Evolutionary conservation across 805 yeast species (phyloP), one percentile per base, ranked within the genome.

Genomic region (Starmera caribaea): DNA sequence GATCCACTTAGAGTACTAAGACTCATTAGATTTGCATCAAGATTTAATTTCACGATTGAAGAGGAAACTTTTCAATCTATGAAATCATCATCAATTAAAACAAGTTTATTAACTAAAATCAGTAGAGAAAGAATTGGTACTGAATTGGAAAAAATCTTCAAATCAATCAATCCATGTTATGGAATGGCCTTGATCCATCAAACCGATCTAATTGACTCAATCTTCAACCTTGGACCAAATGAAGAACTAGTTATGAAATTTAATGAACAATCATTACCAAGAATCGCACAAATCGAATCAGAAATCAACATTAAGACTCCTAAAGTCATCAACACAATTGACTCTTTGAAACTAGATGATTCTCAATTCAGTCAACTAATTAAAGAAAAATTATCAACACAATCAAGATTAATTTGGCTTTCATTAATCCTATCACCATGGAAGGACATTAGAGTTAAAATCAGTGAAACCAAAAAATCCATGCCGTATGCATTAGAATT

Each of bases 1-100:
- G 99, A 92, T 59, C 99, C 99, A 1, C 69, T 92, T 43, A 71
- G 99, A 43, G 92, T 90, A 2, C 60, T 92, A 41, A 69, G 99
- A 45, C 63, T 92, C 41, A 74, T 92, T 24, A 66, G 99, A 48
- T 92, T 92, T 65, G 92, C 96, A 0, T 70, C 85, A 29, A 74
- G 86, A 41, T 86, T 82, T 53, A 68, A 75, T 36, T 92, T 89
- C 54, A 49, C 49, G 1, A 71, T 92, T 28, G 94, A 79, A 8
- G 49, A 56, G 0, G 71, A 68, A 0, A 76, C 89, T 0, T 43
- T 50, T 30, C 50, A 60, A 1, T 82, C 90, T 0, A 88, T 92
- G 95, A 65, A 58, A 30, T 67, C 70, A 30, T 59, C 62, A 1
- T 71, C 68, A 8, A 76, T 90, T 38, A 76, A 74, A 45, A 45